These are phyloP conservation scores for Fusarium piperis DNA, from an alignment of 2,329 filamentous ascomycete species.

Conservation along the genomic window DNA sequence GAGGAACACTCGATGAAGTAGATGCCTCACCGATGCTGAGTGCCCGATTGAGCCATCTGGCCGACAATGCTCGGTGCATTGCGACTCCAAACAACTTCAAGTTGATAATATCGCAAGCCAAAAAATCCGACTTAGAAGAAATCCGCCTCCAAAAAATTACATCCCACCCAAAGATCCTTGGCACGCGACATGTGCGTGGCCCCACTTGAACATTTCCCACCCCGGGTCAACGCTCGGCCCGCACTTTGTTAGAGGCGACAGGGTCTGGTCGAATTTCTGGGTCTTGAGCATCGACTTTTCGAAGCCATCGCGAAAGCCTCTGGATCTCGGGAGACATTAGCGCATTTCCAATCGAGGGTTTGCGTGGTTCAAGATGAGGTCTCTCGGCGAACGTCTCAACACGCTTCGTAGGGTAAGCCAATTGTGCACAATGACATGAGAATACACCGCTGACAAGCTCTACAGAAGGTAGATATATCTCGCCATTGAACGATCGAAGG, in stretches of 20 bases:
- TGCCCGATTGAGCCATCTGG: conserved; percentile 55
- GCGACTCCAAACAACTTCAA: conserved; percentile 2
- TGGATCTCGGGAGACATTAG: conserved; percentile 19
- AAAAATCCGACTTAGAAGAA: conserved; percentile 22
- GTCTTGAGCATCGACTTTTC: conserved; percentile 39
- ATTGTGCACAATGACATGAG: neutral
- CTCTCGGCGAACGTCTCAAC: conserved; percentile 75
- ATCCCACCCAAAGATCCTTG: conserved; percentile 17
- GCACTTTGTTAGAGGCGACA: conserved; percentile 30
- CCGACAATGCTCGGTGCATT: conserved; percentile 58
- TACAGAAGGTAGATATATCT: conserved; percentile 55
- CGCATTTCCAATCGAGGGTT: conserved; percentile 25
- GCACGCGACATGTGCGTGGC: conserved; percentile 19
- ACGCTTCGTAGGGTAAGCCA: conserved; percentile 75
- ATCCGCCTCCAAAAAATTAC: conserved; percentile 38
- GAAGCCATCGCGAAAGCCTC: conserved; percentile 34
- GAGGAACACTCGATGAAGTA: conserved; percentile 52
- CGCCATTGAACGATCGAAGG: conserved; percentile 17
- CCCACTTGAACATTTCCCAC: conserved; percentile 24
- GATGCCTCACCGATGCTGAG: conserved; percentile 54
- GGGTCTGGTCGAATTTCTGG: conserved; percentile 43
- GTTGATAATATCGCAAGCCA: conserved; percentile 6
- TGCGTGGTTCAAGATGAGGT: conserved; percentile 47
- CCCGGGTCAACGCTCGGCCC: conserved; percentile 44
- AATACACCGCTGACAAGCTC: conserved; percentile 29